Evolutionary conservation across 257 asterid genomes (phyloP).

Genomic region (Jaltomata sinuosa): DNA sequence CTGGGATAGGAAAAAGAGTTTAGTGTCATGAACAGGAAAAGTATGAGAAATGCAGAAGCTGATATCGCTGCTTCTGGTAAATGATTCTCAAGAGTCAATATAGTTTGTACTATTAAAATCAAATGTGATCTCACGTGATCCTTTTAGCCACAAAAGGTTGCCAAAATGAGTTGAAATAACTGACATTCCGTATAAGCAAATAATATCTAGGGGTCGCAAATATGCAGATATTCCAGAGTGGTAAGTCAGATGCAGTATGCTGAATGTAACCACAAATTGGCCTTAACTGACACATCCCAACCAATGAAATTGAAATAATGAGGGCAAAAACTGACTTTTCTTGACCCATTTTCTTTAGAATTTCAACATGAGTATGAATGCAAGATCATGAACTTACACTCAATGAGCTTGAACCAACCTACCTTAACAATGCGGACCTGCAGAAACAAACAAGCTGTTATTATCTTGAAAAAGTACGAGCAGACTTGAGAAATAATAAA

Average conservation of each 20-base stretch:
- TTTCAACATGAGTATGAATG: neutral
- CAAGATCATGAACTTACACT: slow-evolving; percentile 29
- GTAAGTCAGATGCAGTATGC: neutral
- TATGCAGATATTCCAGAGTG: neutral
- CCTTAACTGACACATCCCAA: neutral
- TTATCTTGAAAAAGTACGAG: neutral
- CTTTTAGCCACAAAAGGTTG: slow-evolving; percentile 3
- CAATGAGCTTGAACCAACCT: slow-evolving; percentile 35
- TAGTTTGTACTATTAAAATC: slow-evolving; percentile 1
- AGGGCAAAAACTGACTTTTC: neutral
- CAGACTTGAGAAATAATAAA: neutral
- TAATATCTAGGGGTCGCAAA: neutral
- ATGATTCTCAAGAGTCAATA: neutral
- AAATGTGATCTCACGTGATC: slow-evolving; percentile 4
- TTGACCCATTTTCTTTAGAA: neutral
- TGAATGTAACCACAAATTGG: neutral
- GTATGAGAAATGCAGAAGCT: neutral
- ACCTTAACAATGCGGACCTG: slow-evolving; percentile 98
- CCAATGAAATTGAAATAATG: neutral
- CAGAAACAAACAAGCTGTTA: slow-evolving; percentile 22
- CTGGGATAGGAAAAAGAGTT: slow-evolving; percentile 38
- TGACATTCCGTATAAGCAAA: neutral
- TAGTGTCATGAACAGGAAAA: neutral
- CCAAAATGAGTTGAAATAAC: neutral
- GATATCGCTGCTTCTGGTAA: neutral